Conservation (phyloP, 2,329 filamentous ascomycete genomes). For the Trichophyton simii region DNA sequence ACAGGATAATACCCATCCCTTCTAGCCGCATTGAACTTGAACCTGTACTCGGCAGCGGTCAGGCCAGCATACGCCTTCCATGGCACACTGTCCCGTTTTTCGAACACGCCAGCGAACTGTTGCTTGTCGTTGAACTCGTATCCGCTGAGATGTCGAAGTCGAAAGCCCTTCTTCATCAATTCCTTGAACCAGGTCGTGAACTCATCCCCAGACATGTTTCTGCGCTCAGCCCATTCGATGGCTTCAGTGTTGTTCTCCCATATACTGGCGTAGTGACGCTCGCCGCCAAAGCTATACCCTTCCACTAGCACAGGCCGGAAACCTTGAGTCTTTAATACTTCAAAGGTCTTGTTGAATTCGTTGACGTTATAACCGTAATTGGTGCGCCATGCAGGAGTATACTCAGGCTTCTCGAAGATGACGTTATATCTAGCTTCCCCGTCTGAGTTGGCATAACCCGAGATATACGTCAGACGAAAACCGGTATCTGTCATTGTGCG, state of each 20-base stretch:
- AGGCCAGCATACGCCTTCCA: slow-evolving; percentile 8
- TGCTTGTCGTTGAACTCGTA: neutral
- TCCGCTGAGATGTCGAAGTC: neutral
- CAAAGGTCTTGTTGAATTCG: slow-evolving; percentile 6
- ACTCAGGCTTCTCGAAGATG: slow-evolving; percentile 7
- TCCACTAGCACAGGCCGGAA: slow-evolving; percentile 10
- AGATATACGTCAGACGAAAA: neutral
- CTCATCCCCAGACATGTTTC: neutral
- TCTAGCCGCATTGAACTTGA: slow-evolving; percentile 5
- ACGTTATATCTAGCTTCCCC: slow-evolving; percentile 3
- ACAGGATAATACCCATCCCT: slow-evolving; percentile 9
- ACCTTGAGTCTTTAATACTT: slow-evolving; percentile 7
- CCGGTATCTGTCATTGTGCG: neutral
- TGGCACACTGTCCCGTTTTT: neutral
- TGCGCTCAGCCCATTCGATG: neutral
- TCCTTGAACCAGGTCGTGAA: neutral
- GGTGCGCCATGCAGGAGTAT: slow-evolving; percentile 5
- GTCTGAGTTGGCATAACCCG: neutral
- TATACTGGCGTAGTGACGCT: slow-evolving; percentile 10
- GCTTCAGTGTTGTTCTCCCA: slow-evolving; percentile 7
- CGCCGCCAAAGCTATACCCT: slow-evolving; percentile 8
- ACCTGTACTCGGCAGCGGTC: slow-evolving; percentile 2
- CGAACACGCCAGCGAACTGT: slow-evolving; percentile 8
- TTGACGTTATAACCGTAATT: slow-evolving; percentile 2
- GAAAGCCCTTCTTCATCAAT: neutral